Percentiles rank a stretch among this genome's conserved stretches.
These are phyloP conservation scores for Leishmania tarentolae DNA, from an alignment of 208 protist species.

Conservation along the genomic window DNA sequence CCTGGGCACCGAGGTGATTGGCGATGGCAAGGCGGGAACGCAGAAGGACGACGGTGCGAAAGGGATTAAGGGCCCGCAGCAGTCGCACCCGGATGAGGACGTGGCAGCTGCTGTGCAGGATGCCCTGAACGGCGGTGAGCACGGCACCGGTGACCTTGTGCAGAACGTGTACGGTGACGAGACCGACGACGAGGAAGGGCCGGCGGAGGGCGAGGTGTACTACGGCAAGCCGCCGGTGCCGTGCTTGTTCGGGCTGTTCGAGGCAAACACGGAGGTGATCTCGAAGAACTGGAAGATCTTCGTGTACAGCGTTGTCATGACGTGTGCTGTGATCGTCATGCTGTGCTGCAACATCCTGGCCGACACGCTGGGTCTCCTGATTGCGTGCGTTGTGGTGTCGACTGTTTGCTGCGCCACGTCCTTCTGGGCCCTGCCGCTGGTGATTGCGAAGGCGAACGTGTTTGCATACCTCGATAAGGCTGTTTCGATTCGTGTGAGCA, in stretches of 20 bases:
- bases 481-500: conserved; percentile 43
- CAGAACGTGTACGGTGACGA: conserved; percentile 12
- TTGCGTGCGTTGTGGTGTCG: conserved; percentile 39
- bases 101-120: conserved; percentile 8
- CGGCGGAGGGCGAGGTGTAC: conserved; percentile 16
- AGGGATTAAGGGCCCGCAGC: conserved; percentile 16
- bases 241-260: conserved; percentile 44
- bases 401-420: conserved; percentile 38
- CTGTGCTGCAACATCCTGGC: conserved; percentile 44
- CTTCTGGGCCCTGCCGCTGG: conserved; percentile 58
- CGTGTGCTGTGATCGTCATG: conserved; percentile 43
- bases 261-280: conserved; percentile 62
- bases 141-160: conserved; percentile 20
- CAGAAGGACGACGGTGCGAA: neutral
- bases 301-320: conserved; percentile 57
- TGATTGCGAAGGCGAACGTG: conserved; percentile 69
- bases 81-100: conserved; percentile 6
- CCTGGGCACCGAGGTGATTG: conserved; percentile 16
- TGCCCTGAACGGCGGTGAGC: neutral
- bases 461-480: conserved; percentile 51
- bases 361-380: conserved; percentile 38
- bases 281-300: conserved; percentile 50
- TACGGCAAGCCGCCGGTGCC: conserved; percentile 23
- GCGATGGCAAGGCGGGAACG: neutral
- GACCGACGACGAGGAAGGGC: neutral